Evolutionary conservation across 179 eudicot genomes (phyloP).

Genomic region (Nepenthes alata): DNA sequence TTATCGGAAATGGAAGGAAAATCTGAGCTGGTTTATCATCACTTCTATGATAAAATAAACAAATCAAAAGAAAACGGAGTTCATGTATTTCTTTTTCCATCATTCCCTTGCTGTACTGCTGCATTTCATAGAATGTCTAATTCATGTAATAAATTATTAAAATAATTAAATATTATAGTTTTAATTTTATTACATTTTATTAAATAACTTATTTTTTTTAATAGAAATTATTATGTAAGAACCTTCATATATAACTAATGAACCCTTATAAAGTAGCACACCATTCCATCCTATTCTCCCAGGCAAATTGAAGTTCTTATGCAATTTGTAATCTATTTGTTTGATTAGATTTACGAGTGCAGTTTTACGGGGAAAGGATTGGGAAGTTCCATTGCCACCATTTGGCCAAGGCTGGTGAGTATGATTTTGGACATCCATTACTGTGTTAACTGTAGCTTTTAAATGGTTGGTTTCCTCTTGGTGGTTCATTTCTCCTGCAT

Average conservation of each 20-base stretch:
- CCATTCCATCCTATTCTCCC: too few species aligned
- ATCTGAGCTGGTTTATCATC: too few species aligned
- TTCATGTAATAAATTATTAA: too few species aligned
- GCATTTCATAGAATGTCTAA: not conserved
- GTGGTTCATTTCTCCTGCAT: not conserved
- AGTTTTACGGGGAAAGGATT: constrained; percentile 61
- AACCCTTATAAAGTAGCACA: too few species aligned
- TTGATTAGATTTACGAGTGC: constrained; percentile 73
- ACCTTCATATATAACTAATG: too few species aligned
- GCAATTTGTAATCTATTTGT: not conserved
- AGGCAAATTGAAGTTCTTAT: not conserved
- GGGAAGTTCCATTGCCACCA: constrained; percentile 88
- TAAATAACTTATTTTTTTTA: too few species aligned
- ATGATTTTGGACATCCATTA: not conserved
- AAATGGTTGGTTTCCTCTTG: too few species aligned
- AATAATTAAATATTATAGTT: too few species aligned
- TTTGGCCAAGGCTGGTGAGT: constrained; percentile 95
- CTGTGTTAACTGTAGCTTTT: too few species aligned
- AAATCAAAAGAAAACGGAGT: not conserved
- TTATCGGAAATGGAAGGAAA: not conserved
- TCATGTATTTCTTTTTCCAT: too few species aligned
- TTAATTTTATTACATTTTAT: not conserved
- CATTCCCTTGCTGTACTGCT: too few species aligned
- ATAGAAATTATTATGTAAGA: too few species aligned
- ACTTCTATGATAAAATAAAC: not conserved